Conservation (phyloP, 305 asterid species). For the Solanum hybrid region DNA sequence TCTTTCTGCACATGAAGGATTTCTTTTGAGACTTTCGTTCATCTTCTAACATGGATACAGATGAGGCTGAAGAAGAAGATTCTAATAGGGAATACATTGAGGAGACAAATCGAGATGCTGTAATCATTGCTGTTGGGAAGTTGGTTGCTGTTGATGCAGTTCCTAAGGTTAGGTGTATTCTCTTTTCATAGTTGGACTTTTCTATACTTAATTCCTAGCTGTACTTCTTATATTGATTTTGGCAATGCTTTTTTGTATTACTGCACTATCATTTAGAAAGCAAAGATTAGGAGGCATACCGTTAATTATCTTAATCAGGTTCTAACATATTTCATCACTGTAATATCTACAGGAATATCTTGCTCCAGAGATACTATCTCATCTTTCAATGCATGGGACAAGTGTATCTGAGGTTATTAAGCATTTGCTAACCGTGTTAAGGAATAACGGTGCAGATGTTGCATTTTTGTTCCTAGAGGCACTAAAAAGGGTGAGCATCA, state of each 20-base stretch:
- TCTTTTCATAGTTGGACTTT: neutral
- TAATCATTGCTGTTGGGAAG: constrained; percentile 68
- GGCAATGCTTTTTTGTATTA: neutral
- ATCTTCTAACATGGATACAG: constrained; percentile 27
- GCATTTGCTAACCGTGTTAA: constrained; percentile 64
- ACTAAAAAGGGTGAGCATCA: constrained; percentile 46
- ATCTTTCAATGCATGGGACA: constrained; percentile 49
- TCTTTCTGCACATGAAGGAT: neutral
- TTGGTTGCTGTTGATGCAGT: constrained; percentile 69
- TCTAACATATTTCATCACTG: neutral
- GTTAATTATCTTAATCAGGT: neutral
- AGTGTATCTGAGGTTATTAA: constrained; percentile 73
- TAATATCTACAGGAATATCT: constrained; percentile 56
- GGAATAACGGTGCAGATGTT: constrained; percentile 54
- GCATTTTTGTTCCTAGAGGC: constrained; percentile 59
- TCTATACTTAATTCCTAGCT: neutral
- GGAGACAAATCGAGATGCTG: constrained; percentile 73
- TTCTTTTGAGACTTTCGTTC: constrained; percentile 4
- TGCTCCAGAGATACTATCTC: constrained; percentile 76
- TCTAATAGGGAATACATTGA: constrained; percentile 72
- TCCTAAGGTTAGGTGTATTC: constrained; percentile 47
- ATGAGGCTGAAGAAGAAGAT: constrained; percentile 74
- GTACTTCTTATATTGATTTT: neutral
- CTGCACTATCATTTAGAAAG: neutral
- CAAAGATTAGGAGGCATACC: neutral